These are phyloP conservation scores for Debaryomyces sp. DNA, from an alignment of 1,139 yeast species.

Conservation along the genomic window DNA sequence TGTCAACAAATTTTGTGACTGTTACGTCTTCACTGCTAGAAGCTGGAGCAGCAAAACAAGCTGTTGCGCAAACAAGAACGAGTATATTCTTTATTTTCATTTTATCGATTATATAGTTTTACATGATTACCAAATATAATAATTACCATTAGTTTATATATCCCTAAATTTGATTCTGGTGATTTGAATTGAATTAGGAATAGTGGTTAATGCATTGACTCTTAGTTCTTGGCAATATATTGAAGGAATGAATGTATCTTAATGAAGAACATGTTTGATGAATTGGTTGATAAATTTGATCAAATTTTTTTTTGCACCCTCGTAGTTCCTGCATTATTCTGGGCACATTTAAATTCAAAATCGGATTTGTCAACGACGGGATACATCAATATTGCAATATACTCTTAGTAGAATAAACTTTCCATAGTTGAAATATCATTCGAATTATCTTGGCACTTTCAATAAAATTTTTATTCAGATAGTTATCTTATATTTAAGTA, in stretches of 20 bases:
- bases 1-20: slow-evolving; percentile 4
- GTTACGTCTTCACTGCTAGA: background rate
- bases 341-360: background rate
- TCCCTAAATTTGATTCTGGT: background rate
- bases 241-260: background rate
- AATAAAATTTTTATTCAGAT: background rate
- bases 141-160: background rate
- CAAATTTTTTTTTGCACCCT: background rate
- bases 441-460: background rate
- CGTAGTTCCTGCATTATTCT: background rate
- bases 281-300: background rate
- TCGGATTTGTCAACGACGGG: background rate
- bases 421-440: background rate
- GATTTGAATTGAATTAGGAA: background rate
- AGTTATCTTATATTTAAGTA: background rate
- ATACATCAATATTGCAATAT: background rate
- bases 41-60: slow-evolving; percentile 1
- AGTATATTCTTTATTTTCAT: background rate
- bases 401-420: background rate
- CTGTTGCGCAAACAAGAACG: background rate
- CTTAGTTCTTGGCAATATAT: background rate
- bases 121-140: background rate
- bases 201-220: background rate
- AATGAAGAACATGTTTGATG: background rate
- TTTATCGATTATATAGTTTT: background rate